Base-by-base conservation (phyloP, 768 basidiomycete genomes). In the Naganishia onofrii region DNA sequence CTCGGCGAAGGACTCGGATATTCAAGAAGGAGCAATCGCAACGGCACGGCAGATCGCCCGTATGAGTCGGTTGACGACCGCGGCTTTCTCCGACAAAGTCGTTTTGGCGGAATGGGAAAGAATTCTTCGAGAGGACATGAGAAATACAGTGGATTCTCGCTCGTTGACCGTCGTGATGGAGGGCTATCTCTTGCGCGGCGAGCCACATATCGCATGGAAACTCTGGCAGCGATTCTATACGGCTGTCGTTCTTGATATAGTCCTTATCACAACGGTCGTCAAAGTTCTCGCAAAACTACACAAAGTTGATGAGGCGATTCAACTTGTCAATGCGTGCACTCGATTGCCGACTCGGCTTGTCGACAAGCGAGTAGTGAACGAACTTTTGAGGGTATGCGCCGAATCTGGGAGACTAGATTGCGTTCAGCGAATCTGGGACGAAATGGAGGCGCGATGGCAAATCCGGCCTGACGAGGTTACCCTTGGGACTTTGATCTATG, bases 341-440 rank as follows among this genome's bases (percentile, higher is more conserved):
- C 60, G 60, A 7, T 34, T 63, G 10, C 42, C 60, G 15, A 26
- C 38, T 7, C 42, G 36, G 21, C 38, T 63, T 7, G 38, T 63
- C 42, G 60, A 63, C 23, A 63, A 28, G 34, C 23, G 31, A 10
- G 60, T 42, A 5, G 60, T 63, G 31, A 63, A 63, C 60, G 60
- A 63, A 29, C 28, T 63, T 4, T 44, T 63, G 23, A 38, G 60
- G 23, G 28, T 63, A 23, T 63, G 60, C 60, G 60, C 60, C 7
- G 23, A 34, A 7, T 63, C 38, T 29, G 60, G 60, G 23, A 46
- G 38, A 29, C 38, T 63, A 26, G 60, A 63, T 26, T 63, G 28
- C 28, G 60, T 63, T 10, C 60, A 63, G 42, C 60, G 60, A 17
- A 63, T 63, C 21, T 63, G 60, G 60, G 60, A 63, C 10, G 60